Percentiles rank a stretch among this genome's conserved stretches.
phyloP scores from a whole-genome alignment of 1,139 yeast genomes.

The Geotrichum carabidarum region DNA sequence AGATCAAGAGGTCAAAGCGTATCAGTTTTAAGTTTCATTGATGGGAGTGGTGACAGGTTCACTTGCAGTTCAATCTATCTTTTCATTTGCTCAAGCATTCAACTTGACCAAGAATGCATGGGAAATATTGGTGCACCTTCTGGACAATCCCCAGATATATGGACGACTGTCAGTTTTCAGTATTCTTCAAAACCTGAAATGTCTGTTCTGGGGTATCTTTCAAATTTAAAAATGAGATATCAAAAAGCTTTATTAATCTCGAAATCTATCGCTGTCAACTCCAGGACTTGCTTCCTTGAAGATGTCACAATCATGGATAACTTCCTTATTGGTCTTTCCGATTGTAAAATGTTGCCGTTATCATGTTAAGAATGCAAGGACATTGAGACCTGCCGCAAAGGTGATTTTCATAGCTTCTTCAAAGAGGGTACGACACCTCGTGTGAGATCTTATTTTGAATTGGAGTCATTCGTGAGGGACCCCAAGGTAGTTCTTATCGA shows the following conservation, averaged over 20 bases:
- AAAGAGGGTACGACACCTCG: slow-evolving; percentile 72
- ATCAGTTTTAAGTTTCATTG: slow-evolving; percentile 39
- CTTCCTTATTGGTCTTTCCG: slow-evolving; percentile 64
- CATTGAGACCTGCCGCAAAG: slow-evolving; percentile 61
- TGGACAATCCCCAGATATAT: slow-evolving; percentile 63
- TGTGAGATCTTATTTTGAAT: slow-evolving; percentile 37
- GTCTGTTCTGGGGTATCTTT: slow-evolving; percentile 64
- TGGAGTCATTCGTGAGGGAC: slow-evolving; percentile 48
- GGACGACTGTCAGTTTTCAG: slow-evolving; percentile 54
- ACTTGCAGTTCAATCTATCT: slow-evolving; percentile 78
- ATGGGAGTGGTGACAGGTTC: slow-evolving; percentile 67
- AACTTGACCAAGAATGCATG: slow-evolving; percentile 53
- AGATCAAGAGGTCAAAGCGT: slow-evolving; percentile 27
- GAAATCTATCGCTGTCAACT: slow-evolving; percentile 56
- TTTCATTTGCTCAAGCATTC: slow-evolving; percentile 81
- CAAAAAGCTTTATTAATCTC: slow-evolving; percentile 60
- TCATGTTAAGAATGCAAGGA: slow-evolving; percentile 38
- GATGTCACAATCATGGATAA: slow-evolving; percentile 74
- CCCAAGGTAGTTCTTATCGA: slow-evolving; percentile 67
- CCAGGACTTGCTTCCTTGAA: slow-evolving; percentile 10
- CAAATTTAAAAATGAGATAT: slow-evolving; percentile 69
- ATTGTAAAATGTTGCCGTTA: slow-evolving; percentile 43
- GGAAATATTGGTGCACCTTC: slow-evolving; percentile 69
- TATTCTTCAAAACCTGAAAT: slow-evolving; percentile 82
- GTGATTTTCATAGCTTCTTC: slow-evolving; percentile 76